A percentile compares a stretch with the other conserved stretches of the same genome.
Conservation (phyloP, 2,329 filamentous ascomycete genomes). For the Aspergillus aculeatus region DNA sequence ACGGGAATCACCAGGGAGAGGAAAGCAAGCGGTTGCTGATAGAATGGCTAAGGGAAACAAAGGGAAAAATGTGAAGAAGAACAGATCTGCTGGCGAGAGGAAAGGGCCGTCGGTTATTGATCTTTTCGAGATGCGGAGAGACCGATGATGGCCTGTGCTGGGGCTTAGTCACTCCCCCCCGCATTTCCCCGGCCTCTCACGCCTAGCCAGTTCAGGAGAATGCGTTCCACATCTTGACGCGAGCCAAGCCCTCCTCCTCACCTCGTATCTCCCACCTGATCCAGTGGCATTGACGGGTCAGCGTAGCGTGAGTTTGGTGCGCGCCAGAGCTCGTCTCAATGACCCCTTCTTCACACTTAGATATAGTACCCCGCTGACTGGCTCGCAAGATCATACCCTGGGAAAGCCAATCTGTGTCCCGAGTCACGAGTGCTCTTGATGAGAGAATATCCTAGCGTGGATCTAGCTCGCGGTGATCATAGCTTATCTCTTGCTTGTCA, state of each 20-base stretch:
- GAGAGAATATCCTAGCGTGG: too few species aligned
- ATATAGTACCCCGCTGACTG: too few species aligned
- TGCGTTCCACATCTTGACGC: background rate
- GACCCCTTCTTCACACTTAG: too few species aligned
- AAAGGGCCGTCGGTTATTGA: constrained; percentile 4
- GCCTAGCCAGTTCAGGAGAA: background rate
- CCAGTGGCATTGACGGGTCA: background rate
- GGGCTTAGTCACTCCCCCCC: background rate
- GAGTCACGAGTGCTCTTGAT: too few species aligned
- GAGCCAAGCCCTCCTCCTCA: background rate
- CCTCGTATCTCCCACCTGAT: background rate
- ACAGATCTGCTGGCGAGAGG: background rate
- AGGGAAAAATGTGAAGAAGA: background rate
- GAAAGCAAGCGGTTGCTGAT: background rate
- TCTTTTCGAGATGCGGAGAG: background rate
- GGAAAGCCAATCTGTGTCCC: too few species aligned
- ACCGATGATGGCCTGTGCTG: background rate
- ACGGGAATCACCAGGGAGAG: background rate
- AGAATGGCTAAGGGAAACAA: background rate
- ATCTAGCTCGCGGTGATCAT: too few species aligned
- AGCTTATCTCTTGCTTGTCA: too few species aligned
- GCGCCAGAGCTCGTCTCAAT: background rate
- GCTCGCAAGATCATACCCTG: too few species aligned
- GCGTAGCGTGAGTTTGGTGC: background rate
- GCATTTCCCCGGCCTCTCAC: background rate